These are phyloP conservation scores for Brasenia schreberi DNA, from an alignment of 164 flowering plant genomes.

Conservation along the genomic window DNA sequence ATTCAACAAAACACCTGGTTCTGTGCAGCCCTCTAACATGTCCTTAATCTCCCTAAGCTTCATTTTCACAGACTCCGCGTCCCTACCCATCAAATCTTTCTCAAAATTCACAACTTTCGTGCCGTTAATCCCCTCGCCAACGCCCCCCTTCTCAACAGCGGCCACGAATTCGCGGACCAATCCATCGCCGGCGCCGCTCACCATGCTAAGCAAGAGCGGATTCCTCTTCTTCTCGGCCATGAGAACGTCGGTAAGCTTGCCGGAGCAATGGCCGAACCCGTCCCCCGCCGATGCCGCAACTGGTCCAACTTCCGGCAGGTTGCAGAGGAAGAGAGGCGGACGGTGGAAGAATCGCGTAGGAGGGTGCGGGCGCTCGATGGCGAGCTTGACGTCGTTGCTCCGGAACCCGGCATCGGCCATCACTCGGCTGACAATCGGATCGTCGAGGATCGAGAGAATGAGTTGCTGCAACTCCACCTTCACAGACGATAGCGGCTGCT, in stretches of 20 bases:
- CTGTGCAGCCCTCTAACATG: constrained; percentile 15
- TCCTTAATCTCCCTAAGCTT: background rate
- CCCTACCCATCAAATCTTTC: constrained; percentile 21
- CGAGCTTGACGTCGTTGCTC: constrained; percentile 71
- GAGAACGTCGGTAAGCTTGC: constrained; percentile 40
- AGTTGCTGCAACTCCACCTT: constrained; percentile 72
- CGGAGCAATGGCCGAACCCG: background rate
- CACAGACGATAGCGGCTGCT: constrained; percentile 21
- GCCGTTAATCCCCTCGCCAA: constrained; percentile 24
- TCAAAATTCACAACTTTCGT: constrained; percentile 32
- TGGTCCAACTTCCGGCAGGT: constrained; percentile 20
- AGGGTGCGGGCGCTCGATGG: constrained; percentile 48
- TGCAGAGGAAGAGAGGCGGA: constrained; percentile 57
- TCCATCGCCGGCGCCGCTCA: constrained; percentile 29
- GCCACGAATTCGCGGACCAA: constrained; percentile 33
- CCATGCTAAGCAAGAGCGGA: constrained; percentile 69
- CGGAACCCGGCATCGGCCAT: constrained; percentile 83
- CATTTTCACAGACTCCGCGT: constrained; percentile 18
- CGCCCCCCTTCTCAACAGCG: constrained; percentile 18
- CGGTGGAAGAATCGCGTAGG: constrained; percentile 26
- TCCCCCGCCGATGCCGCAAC: constrained; percentile 2
- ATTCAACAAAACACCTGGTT: constrained; percentile 45
- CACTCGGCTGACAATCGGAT: constrained; percentile 88
- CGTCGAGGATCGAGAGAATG: constrained; percentile 79
- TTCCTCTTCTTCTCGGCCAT: constrained; percentile 41